Conservation (phyloP, 441 rosid species). For the Populus trichocarpa region DNA sequence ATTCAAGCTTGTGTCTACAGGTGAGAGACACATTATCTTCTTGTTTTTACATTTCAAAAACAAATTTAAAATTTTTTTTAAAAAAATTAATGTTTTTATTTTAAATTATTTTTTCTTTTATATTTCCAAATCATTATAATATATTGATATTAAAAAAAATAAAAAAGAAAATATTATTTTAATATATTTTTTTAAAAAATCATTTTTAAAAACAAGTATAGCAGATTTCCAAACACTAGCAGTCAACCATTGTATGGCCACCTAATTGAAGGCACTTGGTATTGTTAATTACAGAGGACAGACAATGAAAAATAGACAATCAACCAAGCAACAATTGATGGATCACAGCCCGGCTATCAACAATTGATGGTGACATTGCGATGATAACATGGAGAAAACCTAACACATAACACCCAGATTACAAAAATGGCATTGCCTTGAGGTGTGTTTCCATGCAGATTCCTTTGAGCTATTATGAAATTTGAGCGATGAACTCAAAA, state of each 20-base stretch:
- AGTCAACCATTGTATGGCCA: constrained; percentile 8
- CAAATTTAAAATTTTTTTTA: no score
- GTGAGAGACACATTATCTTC: no score
- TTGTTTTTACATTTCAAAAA: no score
- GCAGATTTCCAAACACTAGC: not conserved
- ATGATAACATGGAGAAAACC: not conserved
- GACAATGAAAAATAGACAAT: not conserved
- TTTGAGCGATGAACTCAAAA: no score
- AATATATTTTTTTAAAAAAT: no score
- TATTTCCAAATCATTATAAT: no score
- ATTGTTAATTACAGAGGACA: not conserved
- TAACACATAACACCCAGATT: not conserved
- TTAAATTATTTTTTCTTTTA: no score
- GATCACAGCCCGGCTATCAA: not conserved
- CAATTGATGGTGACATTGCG: not conserved
- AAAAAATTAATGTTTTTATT: no score
- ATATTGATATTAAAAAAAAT: no score
- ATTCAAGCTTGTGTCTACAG: not conserved
- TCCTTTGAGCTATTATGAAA: no score
- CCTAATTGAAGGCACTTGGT: constrained; percentile 6
- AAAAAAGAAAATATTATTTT: no score
- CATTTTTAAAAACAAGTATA: no score
- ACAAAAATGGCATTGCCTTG: not conserved
- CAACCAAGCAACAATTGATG: not conserved
- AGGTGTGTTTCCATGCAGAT: not conserved